A percentile compares a stretch with the other conserved stretches of the same genome.
Evolutionary conservation across 1,139 yeast genomes (phyloP).

Genomic region (Yamadazyma pseudoaaseri): DNA sequence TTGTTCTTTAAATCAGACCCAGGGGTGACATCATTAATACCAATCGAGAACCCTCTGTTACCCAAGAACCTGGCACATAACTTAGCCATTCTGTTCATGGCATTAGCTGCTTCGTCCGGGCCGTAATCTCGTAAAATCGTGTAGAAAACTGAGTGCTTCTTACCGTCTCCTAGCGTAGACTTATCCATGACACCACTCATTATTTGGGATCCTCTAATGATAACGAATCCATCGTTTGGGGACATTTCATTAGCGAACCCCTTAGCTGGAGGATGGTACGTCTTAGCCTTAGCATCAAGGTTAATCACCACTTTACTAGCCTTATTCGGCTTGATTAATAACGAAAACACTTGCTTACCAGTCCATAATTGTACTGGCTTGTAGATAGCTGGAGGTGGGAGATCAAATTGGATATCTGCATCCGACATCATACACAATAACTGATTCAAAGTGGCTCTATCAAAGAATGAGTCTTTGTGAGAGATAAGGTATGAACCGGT

Average conservation of each 20-base stretch:
- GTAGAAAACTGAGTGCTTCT: conserved; percentile 94
- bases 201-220: conserved; percentile 86
- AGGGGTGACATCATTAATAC: conserved; percentile 97
- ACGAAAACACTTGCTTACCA: conserved; percentile 91
- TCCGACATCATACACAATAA: conserved; percentile 95
- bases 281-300: conserved; percentile 91
- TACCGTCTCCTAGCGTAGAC: conserved; percentile 95
- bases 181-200: conserved; percentile 97
- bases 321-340: conserved; percentile 81
- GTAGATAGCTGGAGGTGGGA: conserved; percentile 92
- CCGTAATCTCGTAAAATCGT: conserved; percentile 95
- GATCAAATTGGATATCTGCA: conserved; percentile 79
- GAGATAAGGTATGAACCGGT: conserved; percentile 93
- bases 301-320: conserved; percentile 79
- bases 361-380: conserved; percentile 95
- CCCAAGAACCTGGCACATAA: conserved; percentile 94
- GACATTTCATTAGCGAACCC: conserved; percentile 90
- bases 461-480: conserved; percentile 89
- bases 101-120: conserved; percentile 88
- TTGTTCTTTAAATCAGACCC: conserved; percentile 71
- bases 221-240: conserved; percentile 91
- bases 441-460: conserved; percentile 81
- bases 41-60: conserved; percentile 94
- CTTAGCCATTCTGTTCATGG: conserved; percentile 99
- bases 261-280: conserved; percentile 68